Base-by-base conservation (phyloP, 2,329 filamentous ascomycete genomes). In the Pseudocercospora macadamiae region DNA sequence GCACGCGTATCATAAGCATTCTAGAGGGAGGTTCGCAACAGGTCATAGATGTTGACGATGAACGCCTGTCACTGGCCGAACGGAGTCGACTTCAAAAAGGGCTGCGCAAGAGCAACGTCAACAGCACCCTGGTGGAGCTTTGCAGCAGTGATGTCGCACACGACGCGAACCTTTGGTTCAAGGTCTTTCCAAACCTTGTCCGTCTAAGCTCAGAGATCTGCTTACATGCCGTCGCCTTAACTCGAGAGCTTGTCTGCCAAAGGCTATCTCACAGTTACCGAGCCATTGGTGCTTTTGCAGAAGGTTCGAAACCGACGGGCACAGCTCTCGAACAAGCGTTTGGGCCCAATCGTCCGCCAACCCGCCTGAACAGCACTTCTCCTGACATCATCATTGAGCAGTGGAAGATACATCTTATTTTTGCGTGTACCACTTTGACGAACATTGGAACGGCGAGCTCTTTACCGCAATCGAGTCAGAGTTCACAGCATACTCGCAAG, bases 401-500 rank as follows among this genome's bases (percentile, higher is more conserved):
- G 73, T 99, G 93, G 93, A 97, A 97, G 75, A 80, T 97, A 2
- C 97, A 97, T 73, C 82, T 99, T 23, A 93, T 97, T 55, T 97
- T 99, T 77, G 95, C 93, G 8, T 99, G 96, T 75, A 96, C 93
- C 8, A 97, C 95, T 0, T 81, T 99, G 57, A 93, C 90, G 34
- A 95, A 95, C 65, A 67, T 69, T 52, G 72, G 71, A 6, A 86
- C 80, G 18, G 80, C 85, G 19, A 84, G 86, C 55, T 80, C 87
- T 26, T 79, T 81, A 10, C 79, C 79, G 1, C 75, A 79, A 5
- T 66, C 69, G 2, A 70, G 67, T 21, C 82, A 82, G 66, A 83
- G 83, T 61, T 82, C 82, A 34, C 89, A 96, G 64, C 93, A 97
- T 74, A 83, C 86, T 3, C 85, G 93, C 42, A 96, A 96, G 73